Evolutionary conservation across 2,329 filamentous ascomycete species (phyloP).

Genomic region (Trichoderma atroviride): DNA sequence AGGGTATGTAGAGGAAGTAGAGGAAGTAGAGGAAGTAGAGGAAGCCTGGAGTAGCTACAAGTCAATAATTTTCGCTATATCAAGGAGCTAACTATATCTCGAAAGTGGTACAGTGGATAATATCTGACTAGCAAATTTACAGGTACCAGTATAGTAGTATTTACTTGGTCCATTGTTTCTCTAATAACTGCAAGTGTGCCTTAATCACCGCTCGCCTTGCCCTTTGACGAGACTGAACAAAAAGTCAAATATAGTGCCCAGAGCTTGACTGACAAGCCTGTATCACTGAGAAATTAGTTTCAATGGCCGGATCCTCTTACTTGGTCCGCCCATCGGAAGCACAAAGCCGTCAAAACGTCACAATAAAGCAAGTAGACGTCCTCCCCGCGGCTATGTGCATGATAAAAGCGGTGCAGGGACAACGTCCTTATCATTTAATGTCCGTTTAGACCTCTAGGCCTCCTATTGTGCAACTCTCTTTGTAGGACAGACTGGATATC

Average conservation of each 20-base stretch:
- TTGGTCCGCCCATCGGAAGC: not conserved
- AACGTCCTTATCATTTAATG: not conserved
- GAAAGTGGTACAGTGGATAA: no score
- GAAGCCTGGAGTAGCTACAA: no score
- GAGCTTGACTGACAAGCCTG: not conserved
- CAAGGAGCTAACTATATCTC: no score
- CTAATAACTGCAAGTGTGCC: no score
- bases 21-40: not conserved
- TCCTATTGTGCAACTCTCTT: not conserved
- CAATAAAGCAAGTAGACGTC: not conserved
- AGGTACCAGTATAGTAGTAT: not conserved
- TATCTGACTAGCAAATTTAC: no score
- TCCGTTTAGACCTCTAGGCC: not conserved
- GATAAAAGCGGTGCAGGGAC: conserved; percentile 1
- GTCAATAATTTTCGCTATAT: no score
- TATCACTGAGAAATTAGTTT: not conserved
- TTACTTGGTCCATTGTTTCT: not conserved
- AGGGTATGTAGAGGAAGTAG: not conserved
- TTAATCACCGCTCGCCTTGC: not conserved
- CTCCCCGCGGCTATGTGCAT: not conserved
- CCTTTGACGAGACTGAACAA: not conserved
- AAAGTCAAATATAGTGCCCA: not conserved
- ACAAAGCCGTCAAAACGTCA: conserved; percentile 3
- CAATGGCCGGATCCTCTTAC: not conserved
- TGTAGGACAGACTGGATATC: not conserved